These are phyloP conservation scores for Mollisia scopiformis DNA, from an alignment of 2,329 filamentous ascomycete species.

Conservation along the genomic window DNA sequence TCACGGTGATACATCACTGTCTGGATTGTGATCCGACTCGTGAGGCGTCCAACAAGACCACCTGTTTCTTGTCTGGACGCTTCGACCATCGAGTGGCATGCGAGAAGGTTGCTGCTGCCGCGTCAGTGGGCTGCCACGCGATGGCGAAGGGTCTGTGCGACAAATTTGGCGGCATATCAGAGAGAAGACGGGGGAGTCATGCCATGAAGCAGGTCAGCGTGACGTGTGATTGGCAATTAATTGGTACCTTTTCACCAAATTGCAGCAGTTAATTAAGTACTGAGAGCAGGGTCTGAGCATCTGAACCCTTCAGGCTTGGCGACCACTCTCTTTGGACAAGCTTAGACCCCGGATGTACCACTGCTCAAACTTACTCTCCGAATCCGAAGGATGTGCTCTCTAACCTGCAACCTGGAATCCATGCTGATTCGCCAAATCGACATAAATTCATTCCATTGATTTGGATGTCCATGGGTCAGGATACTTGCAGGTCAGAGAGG, in stretches of 20 bases:
- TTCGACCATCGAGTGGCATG: background rate
- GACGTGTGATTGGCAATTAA: background rate
- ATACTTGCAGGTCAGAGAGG: background rate
- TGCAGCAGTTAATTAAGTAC: background rate
- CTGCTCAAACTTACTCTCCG: constrained; percentile 4
- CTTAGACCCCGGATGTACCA: background rate
- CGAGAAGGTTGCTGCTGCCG: background rate
- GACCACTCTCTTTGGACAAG: background rate
- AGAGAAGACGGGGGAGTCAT: background rate
- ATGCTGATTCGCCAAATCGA: background rate
- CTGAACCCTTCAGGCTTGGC: background rate
- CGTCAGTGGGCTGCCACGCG: background rate
- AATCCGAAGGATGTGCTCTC: constrained; percentile 2
- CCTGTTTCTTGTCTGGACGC: background rate
- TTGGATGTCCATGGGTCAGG: too few relatives aligned
- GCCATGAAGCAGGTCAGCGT: background rate
- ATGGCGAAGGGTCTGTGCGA: constrained; percentile 1
- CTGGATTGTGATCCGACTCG: background rate
- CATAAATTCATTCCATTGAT: background rate
- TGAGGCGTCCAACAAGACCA: background rate
- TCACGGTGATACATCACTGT: background rate
- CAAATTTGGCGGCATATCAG: background rate
- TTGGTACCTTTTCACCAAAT: background rate
- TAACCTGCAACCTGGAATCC: background rate
- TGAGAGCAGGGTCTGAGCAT: background rate